Base-by-base conservation (phyloP, 129 eudicot species). In the Deinandra increscens region DNA sequence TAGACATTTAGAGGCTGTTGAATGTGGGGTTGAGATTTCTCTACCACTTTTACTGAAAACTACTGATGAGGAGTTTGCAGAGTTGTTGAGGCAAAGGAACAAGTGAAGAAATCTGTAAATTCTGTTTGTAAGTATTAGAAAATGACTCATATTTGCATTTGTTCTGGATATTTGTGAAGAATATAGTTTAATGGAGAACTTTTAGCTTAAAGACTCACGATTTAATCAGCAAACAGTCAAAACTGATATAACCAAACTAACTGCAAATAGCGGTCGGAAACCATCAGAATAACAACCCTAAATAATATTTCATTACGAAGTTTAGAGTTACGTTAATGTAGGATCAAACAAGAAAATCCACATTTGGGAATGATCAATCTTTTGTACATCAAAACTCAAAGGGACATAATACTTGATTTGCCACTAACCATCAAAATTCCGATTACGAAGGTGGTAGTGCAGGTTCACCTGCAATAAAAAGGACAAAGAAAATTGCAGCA, bases 41-140 rank as follows among this genome's bases (percentile, higher is more conserved):
- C 56, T 93, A 54, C 84, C 91, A 10, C 18, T 87, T 66, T 51
- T 93, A 84, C 88, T 89, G 6, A 93, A 89, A 82, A 67, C 80
- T 11, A 93, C 90, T 14, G 98, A 93, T 81, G 95, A 89, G 10
- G 95, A 84, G 64, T 89, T 86, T 69, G 80, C 37, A 20, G 82
- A 83, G 46, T 55, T 92, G 81, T 41, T 83, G 43, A 84, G 55
- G 78, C 65, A 70, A 48, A 44, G 53, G 14, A 51, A 55, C 5
- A 39, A 33, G 22, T 74, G 65, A 60, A 74, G 41, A 60, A 18
- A 51, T 46, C 6, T 66, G 64, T 55, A 44, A 51, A 63, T 68
- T 66, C 49, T 49, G 46, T 36, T 14, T 80, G 72, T 54, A 74
- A 72, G 68, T 78, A 56, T 7, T 60, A 38, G 64, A 49, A 46